Evolutionary conservation across 371 early-diverging fungal genomes (phyloP).

Genomic region (Mucor piriformis): DNA sequence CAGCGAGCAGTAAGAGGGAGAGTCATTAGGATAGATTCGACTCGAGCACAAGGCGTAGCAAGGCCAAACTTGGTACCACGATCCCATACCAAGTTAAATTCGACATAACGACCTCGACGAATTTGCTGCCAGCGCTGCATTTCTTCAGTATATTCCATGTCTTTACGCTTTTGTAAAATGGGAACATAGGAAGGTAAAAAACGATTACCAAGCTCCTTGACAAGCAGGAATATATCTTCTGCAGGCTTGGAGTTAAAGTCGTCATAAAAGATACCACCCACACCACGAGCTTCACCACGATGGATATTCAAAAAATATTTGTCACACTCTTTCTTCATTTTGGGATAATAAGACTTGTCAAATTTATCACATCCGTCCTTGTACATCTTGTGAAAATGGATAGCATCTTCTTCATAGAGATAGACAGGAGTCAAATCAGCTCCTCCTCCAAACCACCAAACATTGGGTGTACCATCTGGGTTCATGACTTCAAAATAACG

Average conservation of each 20-base stretch:
- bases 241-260: constrained; percentile 73
- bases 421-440: constrained; percentile 84
- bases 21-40: constrained; percentile 87
- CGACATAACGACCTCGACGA: constrained; percentile 87
- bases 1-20: constrained; percentile 84
- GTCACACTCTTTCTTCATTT: constrained; percentile 87
- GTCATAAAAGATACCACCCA: constrained; percentile 91
- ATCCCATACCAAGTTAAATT: constrained; percentile 89
- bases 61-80: constrained; percentile 92
- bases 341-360: constrained; percentile 68
- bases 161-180: constrained; percentile 69
- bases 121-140: constrained; percentile 85
- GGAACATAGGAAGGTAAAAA: constrained; percentile 82
- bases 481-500: constrained; percentile 93
- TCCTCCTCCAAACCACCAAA: constrained; percentile 92
- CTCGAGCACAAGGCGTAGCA: constrained; percentile 83
- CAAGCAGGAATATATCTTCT: constrained; percentile 74
- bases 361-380: constrained; percentile 81
- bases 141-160: constrained; percentile 65
- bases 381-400: constrained; percentile 78
- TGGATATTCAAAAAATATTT: constrained; percentile 80
- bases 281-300: constrained; percentile 79
- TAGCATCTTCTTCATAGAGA: constrained; percentile 78
- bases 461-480: constrained; percentile 59
- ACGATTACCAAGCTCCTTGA: constrained; percentile 69